phyloP scores from a whole-genome alignment of 148 eudicot species.

The Cornus suecica region DNA sequence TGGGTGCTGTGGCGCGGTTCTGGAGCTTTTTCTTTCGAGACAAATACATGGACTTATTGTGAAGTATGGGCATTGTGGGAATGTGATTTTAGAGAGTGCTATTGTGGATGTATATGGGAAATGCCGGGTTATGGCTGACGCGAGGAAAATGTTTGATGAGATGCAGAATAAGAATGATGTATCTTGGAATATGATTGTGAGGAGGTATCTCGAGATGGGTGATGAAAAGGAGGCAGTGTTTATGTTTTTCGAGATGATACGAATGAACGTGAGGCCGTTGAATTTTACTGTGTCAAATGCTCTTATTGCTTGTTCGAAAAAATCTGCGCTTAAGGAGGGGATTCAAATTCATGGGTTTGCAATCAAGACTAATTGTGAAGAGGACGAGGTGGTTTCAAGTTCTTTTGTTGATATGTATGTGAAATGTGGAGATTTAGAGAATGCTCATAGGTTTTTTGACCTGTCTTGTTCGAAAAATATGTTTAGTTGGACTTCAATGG shows the following conservation, averaged over 20 bases:
- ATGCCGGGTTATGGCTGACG: slow-evolving; percentile 57
- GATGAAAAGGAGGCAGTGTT: slow-evolving; percentile 38
- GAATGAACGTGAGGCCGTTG: slow-evolving; percentile 42
- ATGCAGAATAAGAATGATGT: slow-evolving; percentile 54
- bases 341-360: slow-evolving; percentile 59
- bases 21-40: slow-evolving; percentile 44
- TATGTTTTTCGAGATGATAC: slow-evolving; percentile 52
- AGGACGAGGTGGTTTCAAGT: slow-evolving; percentile 49
- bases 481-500: slow-evolving; percentile 54
- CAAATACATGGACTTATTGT: slow-evolving; percentile 55
- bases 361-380: slow-evolving; percentile 41
- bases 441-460: slow-evolving; percentile 48
- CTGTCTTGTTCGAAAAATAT: slow-evolving; percentile 35
- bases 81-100: slow-evolving; percentile 71
- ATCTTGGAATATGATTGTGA: slow-evolving; percentile 83
- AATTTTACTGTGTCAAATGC: slow-evolving; percentile 55
- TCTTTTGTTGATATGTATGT: slow-evolving; percentile 64
- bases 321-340: slow-evolving; percentile 46
- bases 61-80: slow-evolving; percentile 49
- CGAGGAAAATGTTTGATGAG: slow-evolving; percentile 69
- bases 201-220: slow-evolving; percentile 67
- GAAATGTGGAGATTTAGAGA: slow-evolving; percentile 48
- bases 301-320: slow-evolving; percentile 64
- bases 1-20: slow-evolving; percentile 53
- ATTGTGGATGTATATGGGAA: slow-evolving; percentile 80